A percentile compares a stretch with the other conserved stretches of the same genome.
Conservation (phyloP, 139 green algal genomes). For the Limnomonas spitsbergensis region DNA sequence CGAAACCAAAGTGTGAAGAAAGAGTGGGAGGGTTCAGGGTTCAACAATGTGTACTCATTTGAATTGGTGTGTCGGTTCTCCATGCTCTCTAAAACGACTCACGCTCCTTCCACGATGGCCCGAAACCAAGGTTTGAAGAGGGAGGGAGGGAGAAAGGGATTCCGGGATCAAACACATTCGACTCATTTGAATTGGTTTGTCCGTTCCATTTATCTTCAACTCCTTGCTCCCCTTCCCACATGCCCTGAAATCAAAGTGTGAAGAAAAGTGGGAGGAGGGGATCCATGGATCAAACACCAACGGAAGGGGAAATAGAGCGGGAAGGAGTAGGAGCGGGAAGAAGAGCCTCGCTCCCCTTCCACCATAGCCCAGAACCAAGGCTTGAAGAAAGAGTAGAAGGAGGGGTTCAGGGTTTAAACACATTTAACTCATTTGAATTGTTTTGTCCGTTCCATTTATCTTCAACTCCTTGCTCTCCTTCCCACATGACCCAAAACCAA, state of each 20-base stretch:
- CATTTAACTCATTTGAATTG: too few relatives aligned
- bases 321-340: too few relatives aligned
- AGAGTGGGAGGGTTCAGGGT: not conserved
- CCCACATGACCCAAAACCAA: slow-evolving; percentile 49
- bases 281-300: too few relatives aligned
- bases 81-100: slow-evolving; percentile 55
- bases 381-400: too few relatives aligned
- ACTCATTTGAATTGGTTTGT: too few relatives aligned
- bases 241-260: slow-evolving; percentile 57
- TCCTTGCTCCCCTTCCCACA: slow-evolving; percentile 33
- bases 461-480: slow-evolving; percentile 35
- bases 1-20: slow-evolving; percentile 45
- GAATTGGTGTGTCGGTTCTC: too few relatives aligned
- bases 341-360: slow-evolving; percentile 36
- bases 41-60: not conserved
- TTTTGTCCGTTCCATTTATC: too few relatives aligned
- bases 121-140: slow-evolving; percentile 45
- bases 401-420: too few relatives aligned
- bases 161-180: not conserved
- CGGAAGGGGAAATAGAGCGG: too few relatives aligned
- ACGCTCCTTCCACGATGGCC: slow-evolving; percentile 23
- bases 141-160: not conserved
- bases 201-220: slow-evolving; percentile 52
- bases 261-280: too few relatives aligned
- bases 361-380: slow-evolving; percentile 51